Evolutionary conservation across 805 yeast genomes (phyloP).

Genomic region (Kuraishia borneana): DNA sequence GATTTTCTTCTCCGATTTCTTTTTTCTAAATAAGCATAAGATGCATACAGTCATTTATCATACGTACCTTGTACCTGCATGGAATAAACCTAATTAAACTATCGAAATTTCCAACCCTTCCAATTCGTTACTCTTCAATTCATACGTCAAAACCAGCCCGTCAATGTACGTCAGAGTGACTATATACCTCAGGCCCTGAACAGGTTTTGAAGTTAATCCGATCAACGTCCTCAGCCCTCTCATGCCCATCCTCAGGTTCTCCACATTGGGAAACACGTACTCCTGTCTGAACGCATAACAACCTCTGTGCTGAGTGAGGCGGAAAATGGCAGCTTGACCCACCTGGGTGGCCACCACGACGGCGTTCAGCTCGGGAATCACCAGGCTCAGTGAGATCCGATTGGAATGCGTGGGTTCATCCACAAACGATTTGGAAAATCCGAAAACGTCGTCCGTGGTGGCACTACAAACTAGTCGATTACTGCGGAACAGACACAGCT

Average conservation of each 20-base stretch:
- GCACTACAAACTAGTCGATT: constrained; percentile 37
- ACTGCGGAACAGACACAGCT: constrained; percentile 31
- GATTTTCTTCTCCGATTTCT: neutral
- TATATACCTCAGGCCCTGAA: constrained; percentile 4
- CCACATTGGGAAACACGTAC: constrained; percentile 23
- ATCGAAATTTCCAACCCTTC: neutral
- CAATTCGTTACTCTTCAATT: constrained; percentile 4
- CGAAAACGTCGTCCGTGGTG: constrained; percentile 31
- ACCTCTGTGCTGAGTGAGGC: constrained; percentile 31
- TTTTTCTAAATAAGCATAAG: neutral
- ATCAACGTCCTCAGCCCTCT: constrained; percentile 12
- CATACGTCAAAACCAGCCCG: constrained; percentile 14
- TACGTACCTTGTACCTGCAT: neutral
- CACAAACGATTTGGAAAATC: constrained; percentile 20
- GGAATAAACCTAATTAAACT: neutral
- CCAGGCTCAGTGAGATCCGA: constrained; percentile 16
- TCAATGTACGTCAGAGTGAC: constrained; percentile 15
- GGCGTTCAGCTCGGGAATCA: constrained; percentile 29
- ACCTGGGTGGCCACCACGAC: constrained; percentile 29
- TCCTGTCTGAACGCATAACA: constrained; percentile 31
- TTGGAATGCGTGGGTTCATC: constrained; percentile 21
- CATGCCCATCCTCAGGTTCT: constrained; percentile 9
- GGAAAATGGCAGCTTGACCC: constrained; percentile 29
- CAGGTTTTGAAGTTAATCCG: constrained; percentile 11
- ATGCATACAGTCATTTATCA: neutral